These are phyloP conservation scores for Alopecurus myosuroides DNA, from an alignment of 176 grass and related monocot genomes.

Conservation along the genomic window DNA sequence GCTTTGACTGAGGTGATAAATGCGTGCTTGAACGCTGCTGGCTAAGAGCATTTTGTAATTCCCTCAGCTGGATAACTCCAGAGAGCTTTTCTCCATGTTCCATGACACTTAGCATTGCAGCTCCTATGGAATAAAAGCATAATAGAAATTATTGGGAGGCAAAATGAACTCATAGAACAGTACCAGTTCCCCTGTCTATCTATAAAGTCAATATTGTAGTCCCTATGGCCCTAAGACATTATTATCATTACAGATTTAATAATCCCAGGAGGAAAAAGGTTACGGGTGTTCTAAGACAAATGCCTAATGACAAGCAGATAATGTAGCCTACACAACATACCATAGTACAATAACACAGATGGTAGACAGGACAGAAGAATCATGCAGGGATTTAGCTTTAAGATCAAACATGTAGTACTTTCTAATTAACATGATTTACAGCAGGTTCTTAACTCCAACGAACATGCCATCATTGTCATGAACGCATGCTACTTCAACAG, in stretches of 20 bases:
- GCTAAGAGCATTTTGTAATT: conserved; percentile 75
- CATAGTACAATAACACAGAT: conserved; percentile 11
- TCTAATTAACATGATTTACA: conserved; percentile 3
- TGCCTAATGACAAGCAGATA: conserved; percentile 7
- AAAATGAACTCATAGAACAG: neutral
- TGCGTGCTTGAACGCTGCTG: conserved; percentile 40
- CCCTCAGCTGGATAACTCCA: conserved; percentile 84
- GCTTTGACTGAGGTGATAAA: conserved; percentile 48
- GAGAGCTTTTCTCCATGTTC: conserved; percentile 97
- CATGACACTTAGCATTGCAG: conserved; percentile 86
- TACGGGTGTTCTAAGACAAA: neutral
- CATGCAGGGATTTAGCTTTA: neutral
- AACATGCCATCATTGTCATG: neutral
- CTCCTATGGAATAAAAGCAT: conserved; percentile 41
- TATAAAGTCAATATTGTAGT: neutral
- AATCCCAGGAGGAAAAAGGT: neutral
- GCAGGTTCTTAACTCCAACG: neutral
- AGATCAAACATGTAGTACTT: neutral
- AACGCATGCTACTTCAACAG: neutral
- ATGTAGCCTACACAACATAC: neutral
- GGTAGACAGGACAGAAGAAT: neutral
- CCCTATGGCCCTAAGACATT: neutral
- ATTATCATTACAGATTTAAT: neutral
- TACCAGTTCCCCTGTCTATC: neutral
- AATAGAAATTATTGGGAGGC: neutral